These are phyloP conservation scores for Sporisorium graminicola DNA, from an alignment of 1,284 basidiomycete species.

Conservation along the genomic window DNA sequence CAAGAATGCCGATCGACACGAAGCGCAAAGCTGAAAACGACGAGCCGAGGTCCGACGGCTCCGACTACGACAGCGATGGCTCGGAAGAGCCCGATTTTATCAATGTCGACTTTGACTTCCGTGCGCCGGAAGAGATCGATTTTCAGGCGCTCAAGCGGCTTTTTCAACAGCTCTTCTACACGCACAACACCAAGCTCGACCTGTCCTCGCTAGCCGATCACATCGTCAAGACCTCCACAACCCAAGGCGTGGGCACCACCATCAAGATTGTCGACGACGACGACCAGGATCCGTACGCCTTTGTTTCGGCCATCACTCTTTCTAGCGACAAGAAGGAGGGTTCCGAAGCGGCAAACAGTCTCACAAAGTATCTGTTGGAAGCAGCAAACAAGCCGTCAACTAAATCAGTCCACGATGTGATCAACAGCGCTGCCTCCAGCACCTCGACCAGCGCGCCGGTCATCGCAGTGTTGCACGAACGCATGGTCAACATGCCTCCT, in stretches of 20 bases:
- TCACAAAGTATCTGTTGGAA: conserved; percentile 48
- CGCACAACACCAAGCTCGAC: conserved; percentile 63
- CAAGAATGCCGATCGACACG: conserved; percentile 35
- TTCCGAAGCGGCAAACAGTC: conserved; percentile 27
- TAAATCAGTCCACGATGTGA: conserved; percentile 44
- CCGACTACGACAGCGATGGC: conserved; percentile 49
- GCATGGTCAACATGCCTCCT: conserved; percentile 68
- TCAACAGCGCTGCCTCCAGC: conserved; percentile 37
- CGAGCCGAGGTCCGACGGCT: conserved; percentile 40
- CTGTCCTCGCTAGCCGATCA: conserved; percentile 54
- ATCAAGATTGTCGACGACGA: conserved; percentile 66
- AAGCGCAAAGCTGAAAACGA: conserved; percentile 51
- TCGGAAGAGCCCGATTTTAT: conserved; percentile 60
- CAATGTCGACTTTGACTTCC: conserved; percentile 68
- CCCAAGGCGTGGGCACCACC: conserved; percentile 58
- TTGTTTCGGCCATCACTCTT: conserved; percentile 59
- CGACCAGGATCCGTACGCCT: conserved; percentile 65
- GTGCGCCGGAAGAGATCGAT: conserved; percentile 61
- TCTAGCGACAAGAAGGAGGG: conserved; percentile 20
- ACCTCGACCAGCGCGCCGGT: conserved; percentile 45
- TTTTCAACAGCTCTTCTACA: conserved; percentile 67
- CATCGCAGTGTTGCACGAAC: conserved; percentile 62
- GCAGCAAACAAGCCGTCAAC: conserved; percentile 39
- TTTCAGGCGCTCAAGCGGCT: conserved; percentile 64
- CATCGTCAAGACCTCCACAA: conserved; percentile 43